A percentile compares a stretch with the other conserved stretches of the same genome.
Conservation (phyloP, 2,329 filamentous ascomycete species). For the Fusarium virguliforme region DNA sequence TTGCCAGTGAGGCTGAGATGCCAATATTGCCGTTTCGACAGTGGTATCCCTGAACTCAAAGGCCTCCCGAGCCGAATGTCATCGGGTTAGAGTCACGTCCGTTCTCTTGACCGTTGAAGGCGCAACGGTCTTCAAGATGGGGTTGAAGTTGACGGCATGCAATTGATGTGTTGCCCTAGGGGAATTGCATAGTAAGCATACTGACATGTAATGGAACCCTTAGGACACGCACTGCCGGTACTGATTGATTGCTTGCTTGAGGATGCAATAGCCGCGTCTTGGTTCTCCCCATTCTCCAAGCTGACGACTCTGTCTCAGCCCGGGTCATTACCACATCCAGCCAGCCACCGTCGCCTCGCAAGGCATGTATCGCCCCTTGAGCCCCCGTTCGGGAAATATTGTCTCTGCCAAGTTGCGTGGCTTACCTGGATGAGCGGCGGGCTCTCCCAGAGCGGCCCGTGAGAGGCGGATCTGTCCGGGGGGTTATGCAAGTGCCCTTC, state of each 20-base stretch:
- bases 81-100: not conserved
- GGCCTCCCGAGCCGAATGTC: not conserved
- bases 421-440: conserved; percentile 23
- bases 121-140: not conserved
- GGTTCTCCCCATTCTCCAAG: not conserved
- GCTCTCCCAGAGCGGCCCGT: not conserved
- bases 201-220: not conserved
- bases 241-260: not conserved
- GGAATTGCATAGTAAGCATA: not conserved
- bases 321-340: conserved; percentile 12
- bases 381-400: conserved; percentile 4
- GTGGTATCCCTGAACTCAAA: conserved; percentile 5
- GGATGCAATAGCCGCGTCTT: no score
- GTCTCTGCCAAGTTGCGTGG: conserved; percentile 14
- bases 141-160: not conserved
- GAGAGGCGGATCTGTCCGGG: conserved; percentile 17
- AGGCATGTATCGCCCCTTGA: conserved; percentile 19
- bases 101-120: not conserved
- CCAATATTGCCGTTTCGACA: not conserved
- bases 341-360: conserved; percentile 27
- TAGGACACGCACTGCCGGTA: not conserved
- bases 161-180: not conserved
- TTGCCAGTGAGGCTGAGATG: not conserved
- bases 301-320: conserved; percentile 1
- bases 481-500: conserved; percentile 7